phyloP scores from a whole-genome alignment of 257 asterid species.

The Agastache rugosa region DNA sequence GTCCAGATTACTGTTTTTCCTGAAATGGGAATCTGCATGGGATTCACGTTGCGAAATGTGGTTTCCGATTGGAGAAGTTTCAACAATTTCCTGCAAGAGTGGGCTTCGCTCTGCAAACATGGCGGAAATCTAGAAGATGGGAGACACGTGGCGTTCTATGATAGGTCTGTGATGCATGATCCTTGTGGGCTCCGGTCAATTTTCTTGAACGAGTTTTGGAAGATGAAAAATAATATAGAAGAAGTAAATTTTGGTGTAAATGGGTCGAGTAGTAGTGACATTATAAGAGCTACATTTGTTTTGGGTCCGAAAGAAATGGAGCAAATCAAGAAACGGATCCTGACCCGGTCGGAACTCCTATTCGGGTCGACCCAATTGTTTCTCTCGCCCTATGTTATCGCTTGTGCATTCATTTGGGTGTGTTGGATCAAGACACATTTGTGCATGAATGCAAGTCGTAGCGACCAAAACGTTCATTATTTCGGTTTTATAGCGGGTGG shows the following conservation, averaged over 20 bases:
- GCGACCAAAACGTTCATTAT: constrained; percentile 18
- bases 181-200: constrained; percentile 33
- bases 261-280: neutral
- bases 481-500: constrained; percentile 55
- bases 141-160: constrained; percentile 38
- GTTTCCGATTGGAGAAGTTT: constrained; percentile 66
- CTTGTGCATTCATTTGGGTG: constrained; percentile 48
- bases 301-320: constrained; percentile 47
- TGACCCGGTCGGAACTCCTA: constrained; percentile 36
- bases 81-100: constrained; percentile 51
- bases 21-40: constrained; percentile 50
- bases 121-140: constrained; percentile 3
- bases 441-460: neutral
- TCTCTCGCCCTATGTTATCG: constrained; percentile 41
- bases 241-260: neutral
- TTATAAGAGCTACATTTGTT: constrained; percentile 43
- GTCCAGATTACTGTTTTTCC: constrained; percentile 57
- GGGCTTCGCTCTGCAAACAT: constrained; percentile 39
- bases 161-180: constrained; percentile 46
- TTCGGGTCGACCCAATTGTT: constrained; percentile 48
- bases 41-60: constrained; percentile 55
- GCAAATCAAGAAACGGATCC: constrained; percentile 46
- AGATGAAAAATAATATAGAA: neutral
- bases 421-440: constrained; percentile 48
- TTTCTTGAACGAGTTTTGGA: constrained; percentile 40